phyloP scores from a whole-genome alignment of 1,139 yeast species.

The Spencermartinsiella ligniputridi region DNA sequence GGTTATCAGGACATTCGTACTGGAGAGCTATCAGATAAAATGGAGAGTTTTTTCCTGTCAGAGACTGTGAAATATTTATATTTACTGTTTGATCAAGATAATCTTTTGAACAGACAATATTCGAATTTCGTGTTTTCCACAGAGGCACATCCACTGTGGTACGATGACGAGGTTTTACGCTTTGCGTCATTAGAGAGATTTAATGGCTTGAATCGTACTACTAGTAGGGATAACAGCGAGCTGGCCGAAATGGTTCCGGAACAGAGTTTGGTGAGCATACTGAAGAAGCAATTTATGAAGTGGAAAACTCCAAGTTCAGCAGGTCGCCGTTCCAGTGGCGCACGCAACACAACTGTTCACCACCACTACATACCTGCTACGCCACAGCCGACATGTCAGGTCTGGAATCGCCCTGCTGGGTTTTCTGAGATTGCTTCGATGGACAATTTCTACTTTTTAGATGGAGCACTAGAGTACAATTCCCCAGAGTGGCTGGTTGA shows the following conservation, averaged over 20 bases:
- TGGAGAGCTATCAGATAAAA: conserved; percentile 64
- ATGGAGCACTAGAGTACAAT: conserved; percentile 25
- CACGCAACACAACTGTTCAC: background rate
- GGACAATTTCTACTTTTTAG: conserved; percentile 32
- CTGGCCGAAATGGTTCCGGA: background rate
- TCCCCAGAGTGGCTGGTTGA: conserved; percentile 22
- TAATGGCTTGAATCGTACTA: conserved; percentile 1
- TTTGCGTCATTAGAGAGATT: conserved; percentile 21
- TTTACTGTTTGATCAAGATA: conserved; percentile 65
- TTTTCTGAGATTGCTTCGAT: conserved; percentile 33
- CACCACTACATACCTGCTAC: conserved; percentile 3
- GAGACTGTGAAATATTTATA: conserved; percentile 85
- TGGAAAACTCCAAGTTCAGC: background rate
- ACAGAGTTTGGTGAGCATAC: conserved; percentile 4
- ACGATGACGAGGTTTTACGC: conserved; percentile 30
- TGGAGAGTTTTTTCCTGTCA: conserved; percentile 88
- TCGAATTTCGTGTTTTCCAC: conserved; percentile 78
- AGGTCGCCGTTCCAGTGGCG: background rate
- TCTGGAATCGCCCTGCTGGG: conserved; percentile 11
- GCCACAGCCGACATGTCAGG: conserved; percentile 9
- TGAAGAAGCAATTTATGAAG: conserved; percentile 3
- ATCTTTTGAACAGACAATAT: conserved; percentile 49
- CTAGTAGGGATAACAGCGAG: background rate
- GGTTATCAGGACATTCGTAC: conserved; percentile 67
- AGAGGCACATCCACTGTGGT: conserved; percentile 92